Conservation (phyloP, 495 filamentous ascomycete species). For the Saxispiralis lemnorum region DNA sequence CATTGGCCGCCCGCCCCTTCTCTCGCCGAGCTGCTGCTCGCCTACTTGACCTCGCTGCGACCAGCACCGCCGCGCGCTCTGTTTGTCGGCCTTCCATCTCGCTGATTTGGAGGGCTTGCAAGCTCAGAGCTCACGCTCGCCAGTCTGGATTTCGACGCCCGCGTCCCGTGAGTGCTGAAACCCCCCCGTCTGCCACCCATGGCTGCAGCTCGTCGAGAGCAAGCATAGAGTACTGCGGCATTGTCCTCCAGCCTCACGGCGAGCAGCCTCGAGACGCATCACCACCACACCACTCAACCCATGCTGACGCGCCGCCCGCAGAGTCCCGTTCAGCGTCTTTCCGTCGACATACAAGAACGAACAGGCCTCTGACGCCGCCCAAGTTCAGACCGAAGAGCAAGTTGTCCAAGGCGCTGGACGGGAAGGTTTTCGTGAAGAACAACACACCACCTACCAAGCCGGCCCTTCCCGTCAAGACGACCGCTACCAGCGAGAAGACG, state of each 20-base stretch:
- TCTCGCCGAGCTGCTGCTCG: too few species aligned
- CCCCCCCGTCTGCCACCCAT: neutral
- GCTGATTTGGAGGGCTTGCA: conserved; percentile 1
- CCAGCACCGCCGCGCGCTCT: neutral
- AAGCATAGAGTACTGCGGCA: too few species aligned
- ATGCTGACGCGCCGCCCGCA: neutral
- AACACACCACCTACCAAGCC: conserved; percentile 40
- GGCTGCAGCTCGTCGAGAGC: neutral
- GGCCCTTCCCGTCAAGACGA: conserved; percentile 36
- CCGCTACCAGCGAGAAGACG: conserved; percentile 58
- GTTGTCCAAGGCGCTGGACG: conserved; percentile 66
- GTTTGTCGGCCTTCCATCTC: conserved; percentile 5
- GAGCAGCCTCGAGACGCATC: too few species aligned
- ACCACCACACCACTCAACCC: neutral
- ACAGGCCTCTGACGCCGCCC: conserved; percentile 42
- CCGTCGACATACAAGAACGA: conserved; percentile 14
- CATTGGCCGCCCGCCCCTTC: too few species aligned
- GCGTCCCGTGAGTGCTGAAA: conserved; percentile 4
- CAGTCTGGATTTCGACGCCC: conserved; percentile 8
- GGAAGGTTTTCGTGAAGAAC: conserved; percentile 58
- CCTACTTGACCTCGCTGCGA: too few species aligned
- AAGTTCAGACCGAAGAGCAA: conserved; percentile 74
- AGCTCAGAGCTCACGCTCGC: conserved; percentile 3
- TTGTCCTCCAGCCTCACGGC: too few species aligned
- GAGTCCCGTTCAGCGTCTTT: conserved; percentile 18